Base-by-base conservation (phyloP, 805 yeast genomes). In the Maudiozyma pseudohumilis region DNA sequence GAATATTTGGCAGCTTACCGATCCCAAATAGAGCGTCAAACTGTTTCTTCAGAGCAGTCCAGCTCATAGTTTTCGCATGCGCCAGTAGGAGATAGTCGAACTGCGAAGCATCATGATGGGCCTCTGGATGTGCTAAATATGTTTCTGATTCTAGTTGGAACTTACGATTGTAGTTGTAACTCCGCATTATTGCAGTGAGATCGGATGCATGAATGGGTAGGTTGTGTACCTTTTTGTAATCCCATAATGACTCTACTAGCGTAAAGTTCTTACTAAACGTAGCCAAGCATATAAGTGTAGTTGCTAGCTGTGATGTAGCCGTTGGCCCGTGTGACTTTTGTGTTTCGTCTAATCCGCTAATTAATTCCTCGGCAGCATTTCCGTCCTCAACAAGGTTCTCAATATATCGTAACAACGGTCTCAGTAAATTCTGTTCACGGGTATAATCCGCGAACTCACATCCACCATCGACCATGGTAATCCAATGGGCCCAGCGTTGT, bases 11-110 rank as follows among this genome's bases (percentile, higher is more conserved):
- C 19, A 72, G 55, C 29, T 70, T 61, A 2, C 74, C 77, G n/a
- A 63, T 55, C 1, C 72, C 75, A 47, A 73, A 72, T 53, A 72
- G 63, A 17, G 63, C 66, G 48, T 76, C 79, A 52, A 80, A 80
- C 34, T 71, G 70, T 10, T 56, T 46, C 52, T 75, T 80, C 40
- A 82, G 57, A 6, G 67, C 57, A 16, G 56, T 56, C 83, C 84
- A 80, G 43, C 72, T 66, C 27, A 64, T 58, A 16, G 60, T 48
- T 29, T 58, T 49, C 9, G 75, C 35, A 42, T 72, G 64, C 0
- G 75, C 64, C 10, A 59, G 47, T 31, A 78, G 59, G 17, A 77
- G 44, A 11, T 70, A 61, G 37, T 69, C 74, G 32, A 68, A 68
- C 42, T 72, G 80, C 13, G 54, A 54, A 8, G 40, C 27, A 32